Evolutionary conservation across 2,329 filamentous ascomycete species (phyloP).

Genomic region (Lecanicillium sp.): DNA sequence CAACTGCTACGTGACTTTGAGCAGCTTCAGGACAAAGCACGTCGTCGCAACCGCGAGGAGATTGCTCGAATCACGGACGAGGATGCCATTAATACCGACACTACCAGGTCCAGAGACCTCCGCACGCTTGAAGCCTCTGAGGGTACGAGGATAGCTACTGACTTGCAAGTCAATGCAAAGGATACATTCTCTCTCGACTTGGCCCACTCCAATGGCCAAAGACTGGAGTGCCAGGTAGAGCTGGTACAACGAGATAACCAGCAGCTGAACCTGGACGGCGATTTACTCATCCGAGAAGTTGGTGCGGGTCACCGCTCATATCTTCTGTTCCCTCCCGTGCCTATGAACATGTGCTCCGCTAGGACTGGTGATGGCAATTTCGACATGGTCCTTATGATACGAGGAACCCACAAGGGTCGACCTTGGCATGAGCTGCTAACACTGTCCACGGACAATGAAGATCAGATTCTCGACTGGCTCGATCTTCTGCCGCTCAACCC

Average conservation of each 20-base stretch:
- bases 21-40: slow-evolving; percentile 66
- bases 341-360: slow-evolving; percentile 65
- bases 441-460: slow-evolving; percentile 68
- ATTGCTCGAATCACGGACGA: slow-evolving; percentile 74
- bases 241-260: slow-evolving; percentile 77
- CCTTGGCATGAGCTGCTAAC: slow-evolving; percentile 82
- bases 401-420: slow-evolving; percentile 55
- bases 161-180: slow-evolving; percentile 76
- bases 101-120: slow-evolving; percentile 70
- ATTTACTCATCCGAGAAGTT: slow-evolving; percentile 90
- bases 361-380: slow-evolving; percentile 62
- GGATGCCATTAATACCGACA: slow-evolving; percentile 76
- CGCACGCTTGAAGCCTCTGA: slow-evolving; percentile 66
- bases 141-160: slow-evolving; percentile 64
- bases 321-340: slow-evolving; percentile 88
- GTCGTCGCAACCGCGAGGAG: slow-evolving; percentile 55
- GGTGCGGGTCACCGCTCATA: slow-evolving; percentile 65
- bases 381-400: slow-evolving; percentile 81
- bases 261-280: slow-evolving; percentile 60
- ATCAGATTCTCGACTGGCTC: slow-evolving; percentile 79
- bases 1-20: slow-evolving; percentile 50
- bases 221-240: slow-evolving; percentile 83
- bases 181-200: slow-evolving; percentile 85
- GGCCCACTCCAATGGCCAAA: slow-evolving; percentile 80
- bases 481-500: slow-evolving; percentile 59